Evolutionary conservation across 192 early-diverging fungal species (phyloP).

Genomic region (Coemansia sp.): DNA sequence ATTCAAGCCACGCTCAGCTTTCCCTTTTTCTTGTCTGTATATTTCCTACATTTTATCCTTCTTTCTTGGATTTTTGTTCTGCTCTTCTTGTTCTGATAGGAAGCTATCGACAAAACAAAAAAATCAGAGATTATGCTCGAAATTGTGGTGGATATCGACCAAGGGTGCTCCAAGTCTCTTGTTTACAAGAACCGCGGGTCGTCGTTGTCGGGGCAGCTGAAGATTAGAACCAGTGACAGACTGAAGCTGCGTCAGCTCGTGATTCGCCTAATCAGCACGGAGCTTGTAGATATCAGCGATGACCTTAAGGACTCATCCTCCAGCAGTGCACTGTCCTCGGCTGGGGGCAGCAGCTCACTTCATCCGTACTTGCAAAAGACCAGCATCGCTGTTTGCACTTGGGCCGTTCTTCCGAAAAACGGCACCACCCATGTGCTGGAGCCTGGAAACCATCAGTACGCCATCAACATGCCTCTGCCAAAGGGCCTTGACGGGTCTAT

Average conservation of each 20-base stretch:
- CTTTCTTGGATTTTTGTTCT: too few species aligned
- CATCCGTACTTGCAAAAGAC: constrained; percentile 23
- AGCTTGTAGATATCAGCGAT: constrained; percentile 34
- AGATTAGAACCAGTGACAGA: constrained; percentile 27
- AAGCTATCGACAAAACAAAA: too few species aligned
- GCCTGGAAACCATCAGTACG: constrained; percentile 38
- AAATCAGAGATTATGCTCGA: constrained; percentile 16
- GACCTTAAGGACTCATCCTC: constrained; percentile 1
- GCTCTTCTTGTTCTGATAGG: too few species aligned
- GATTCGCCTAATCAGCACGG: constrained; percentile 33
- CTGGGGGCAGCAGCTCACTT: not conserved
- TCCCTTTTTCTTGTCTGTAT: too few species aligned
- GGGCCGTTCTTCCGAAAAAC: constrained; percentile 25
- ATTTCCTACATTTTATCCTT: too few species aligned
- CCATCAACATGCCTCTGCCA: constrained; percentile 40
- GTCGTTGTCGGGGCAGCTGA: constrained; percentile 24
- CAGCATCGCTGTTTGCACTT: constrained; percentile 24
- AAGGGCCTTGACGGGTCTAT: constrained; percentile 33
- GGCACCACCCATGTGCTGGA: constrained; percentile 18
- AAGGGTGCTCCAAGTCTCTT: constrained; percentile 21
- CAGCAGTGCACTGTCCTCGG: constrained; percentile 3
- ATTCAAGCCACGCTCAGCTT: too few species aligned
- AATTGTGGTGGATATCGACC: constrained; percentile 22
- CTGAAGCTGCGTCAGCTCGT: constrained; percentile 38
- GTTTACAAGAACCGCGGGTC: constrained; percentile 40